These are phyloP conservation scores for Flaveria bidentis DNA, from an alignment of 129 eudicot species.

Conservation along the genomic window DNA sequence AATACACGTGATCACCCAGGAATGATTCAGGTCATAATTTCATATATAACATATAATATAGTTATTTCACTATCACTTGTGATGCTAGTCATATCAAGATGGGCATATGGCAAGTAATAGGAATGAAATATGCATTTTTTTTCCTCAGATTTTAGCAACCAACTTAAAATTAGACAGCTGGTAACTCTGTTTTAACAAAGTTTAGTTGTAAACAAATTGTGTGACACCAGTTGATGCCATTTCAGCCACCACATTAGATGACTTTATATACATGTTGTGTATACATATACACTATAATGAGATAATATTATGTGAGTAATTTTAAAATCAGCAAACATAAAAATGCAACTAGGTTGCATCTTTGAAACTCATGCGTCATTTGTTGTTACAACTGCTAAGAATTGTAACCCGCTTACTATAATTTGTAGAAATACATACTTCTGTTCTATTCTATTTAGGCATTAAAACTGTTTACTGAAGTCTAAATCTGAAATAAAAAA, in stretches of 20 bases:
- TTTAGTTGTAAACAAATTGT: neutral
- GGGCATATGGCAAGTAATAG: neutral
- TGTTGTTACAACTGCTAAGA: neutral
- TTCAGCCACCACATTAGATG: neutral
- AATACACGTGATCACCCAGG: slow-evolving; percentile 99
- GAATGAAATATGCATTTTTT: neutral
- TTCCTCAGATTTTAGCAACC: neutral
- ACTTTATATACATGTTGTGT: neutral
- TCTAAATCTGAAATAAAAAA: neutral
- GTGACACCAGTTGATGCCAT: neutral
- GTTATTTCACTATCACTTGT: neutral
- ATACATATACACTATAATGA: neutral
- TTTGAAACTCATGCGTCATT: neutral
- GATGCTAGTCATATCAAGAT: neutral
- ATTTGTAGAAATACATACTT: neutral
- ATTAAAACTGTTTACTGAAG: neutral
- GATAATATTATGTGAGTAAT: neutral
- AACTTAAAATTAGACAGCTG: neutral
- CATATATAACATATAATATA: neutral
- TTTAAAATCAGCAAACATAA: neutral
- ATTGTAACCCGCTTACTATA: neutral
- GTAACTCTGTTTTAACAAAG: neutral
- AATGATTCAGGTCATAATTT: slow-evolving; percentile 84
- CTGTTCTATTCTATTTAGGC: neutral
- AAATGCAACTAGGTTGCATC: too few relatives aligned